Conservation (phyloP, 768 basidiomycete species). For the Tulasnella sp. region DNA sequence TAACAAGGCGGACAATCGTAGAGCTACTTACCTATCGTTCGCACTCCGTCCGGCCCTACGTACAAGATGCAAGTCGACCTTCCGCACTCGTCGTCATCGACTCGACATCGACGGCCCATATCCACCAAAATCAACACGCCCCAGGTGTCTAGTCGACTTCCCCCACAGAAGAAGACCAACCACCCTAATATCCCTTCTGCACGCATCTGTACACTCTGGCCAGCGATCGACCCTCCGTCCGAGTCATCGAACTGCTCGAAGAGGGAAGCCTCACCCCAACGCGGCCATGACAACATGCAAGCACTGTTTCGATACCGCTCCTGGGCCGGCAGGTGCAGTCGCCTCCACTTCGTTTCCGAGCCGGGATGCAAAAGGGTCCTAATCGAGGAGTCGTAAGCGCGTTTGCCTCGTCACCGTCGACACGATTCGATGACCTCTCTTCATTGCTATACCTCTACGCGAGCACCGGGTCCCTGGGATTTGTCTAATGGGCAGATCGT, state of each 20-base stretch:
- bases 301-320: not conserved
- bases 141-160: not conserved
- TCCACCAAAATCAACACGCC: not conserved
- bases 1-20: not conserved
- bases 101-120: not conserved
- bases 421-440: no score
- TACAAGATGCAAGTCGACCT: not conserved
- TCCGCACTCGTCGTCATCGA: not conserved
- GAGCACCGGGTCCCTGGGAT: no score
- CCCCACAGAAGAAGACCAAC: not conserved
- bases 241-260: not conserved
- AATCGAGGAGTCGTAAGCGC: no score
- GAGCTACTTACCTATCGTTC: not conserved
- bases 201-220: not conserved
- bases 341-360: not conserved
- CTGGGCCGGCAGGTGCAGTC: no score
- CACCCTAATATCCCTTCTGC: not conserved
- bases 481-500: no score
- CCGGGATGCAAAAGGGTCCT: no score
- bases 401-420: no score
- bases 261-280: not conserved
- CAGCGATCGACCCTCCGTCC: not conserved
- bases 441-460: no score
- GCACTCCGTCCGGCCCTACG: not conserved
- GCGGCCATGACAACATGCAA: no score